These are phyloP conservation scores for Hypoxylon sp. DNA, from an alignment of 2,329 filamentous ascomycete species.

Conservation along the genomic window DNA sequence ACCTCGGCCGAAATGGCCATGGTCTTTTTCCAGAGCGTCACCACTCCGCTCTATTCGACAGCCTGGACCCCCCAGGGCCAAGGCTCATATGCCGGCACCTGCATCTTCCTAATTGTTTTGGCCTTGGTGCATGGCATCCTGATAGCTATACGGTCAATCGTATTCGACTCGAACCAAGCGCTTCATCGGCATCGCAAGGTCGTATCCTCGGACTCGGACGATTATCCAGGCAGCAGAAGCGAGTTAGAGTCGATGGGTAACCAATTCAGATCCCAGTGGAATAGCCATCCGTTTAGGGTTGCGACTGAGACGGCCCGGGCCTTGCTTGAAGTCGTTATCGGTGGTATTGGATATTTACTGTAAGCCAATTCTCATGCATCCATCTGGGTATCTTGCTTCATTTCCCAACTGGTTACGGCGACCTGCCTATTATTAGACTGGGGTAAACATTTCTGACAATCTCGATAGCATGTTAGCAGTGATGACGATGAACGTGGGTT, in stretches of 20 bases:
- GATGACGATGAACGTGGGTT: conserved; percentile 54
- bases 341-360: conserved; percentile 53
- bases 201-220: conserved; percentile 34
- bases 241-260: conserved; percentile 40
- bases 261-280: conserved; percentile 41
- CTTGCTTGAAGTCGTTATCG: conserved; percentile 48
- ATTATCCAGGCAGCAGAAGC: conserved; percentile 34
- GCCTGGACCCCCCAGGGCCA: conserved; percentile 80
- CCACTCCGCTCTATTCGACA: conserved; percentile 76
- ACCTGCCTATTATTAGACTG: background rate
- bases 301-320: conserved; percentile 48
- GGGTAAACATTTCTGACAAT: background rate
- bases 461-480: conserved; percentile 51
- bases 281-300: conserved; percentile 47
- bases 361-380: conserved; percentile 35
- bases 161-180: conserved; percentile 39
- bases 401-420: background rate
- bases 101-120: conserved; percentile 89
- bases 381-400: background rate
- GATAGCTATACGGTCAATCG: conserved; percentile 67
- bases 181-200: conserved; percentile 25
- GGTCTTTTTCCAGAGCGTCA: conserved; percentile 69
- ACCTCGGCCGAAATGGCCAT: conserved; percentile 51
- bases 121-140: conserved; percentile 78
- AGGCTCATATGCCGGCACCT: conserved; percentile 87